A percentile compares a stretch with the other conserved stretches of the same genome.
Evolutionary conservation across 208 protist genomes (phyloP).

Genomic region (Acanthamoeba sp.): DNA sequence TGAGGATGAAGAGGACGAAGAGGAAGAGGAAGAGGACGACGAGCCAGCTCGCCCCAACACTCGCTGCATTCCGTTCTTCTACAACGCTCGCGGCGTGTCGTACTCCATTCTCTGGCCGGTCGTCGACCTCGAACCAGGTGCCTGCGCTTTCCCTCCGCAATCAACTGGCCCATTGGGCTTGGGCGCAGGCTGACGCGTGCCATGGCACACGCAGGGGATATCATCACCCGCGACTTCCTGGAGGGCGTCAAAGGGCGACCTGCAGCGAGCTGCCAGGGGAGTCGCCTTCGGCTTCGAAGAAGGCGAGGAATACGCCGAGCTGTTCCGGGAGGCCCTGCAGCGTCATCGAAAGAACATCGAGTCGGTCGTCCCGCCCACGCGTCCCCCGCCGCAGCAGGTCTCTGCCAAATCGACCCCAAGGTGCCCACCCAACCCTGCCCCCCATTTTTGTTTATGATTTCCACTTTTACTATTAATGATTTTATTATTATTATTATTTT

Average conservation of each 20-base stretch:
- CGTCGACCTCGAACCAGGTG: background rate
- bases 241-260: slow-evolving; percentile 9
- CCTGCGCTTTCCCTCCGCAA: background rate
- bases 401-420: background rate
- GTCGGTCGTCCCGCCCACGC: slow-evolving; percentile 33
- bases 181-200: too few relatives aligned
- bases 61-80: slow-evolving; percentile 73
- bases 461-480: too few relatives aligned
- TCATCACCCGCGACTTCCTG: slow-evolving; percentile 63
- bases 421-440: background rate
- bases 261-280: background rate
- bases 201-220: slow-evolving; percentile 47
- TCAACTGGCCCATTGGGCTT: background rate
- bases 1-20: background rate
- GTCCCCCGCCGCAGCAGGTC: slow-evolving; percentile 33
- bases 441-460: too few relatives aligned
- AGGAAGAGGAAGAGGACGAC: slow-evolving; percentile 19
- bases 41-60: slow-evolving; percentile 12
- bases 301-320: slow-evolving; percentile 45
- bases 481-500: too few relatives aligned
- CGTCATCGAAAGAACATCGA: background rate
- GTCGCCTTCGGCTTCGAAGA: slow-evolving; percentile 49
- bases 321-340: slow-evolving; percentile 23
- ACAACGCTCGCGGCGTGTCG: slow-evolving; percentile 23
- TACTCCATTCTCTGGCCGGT: slow-evolving; percentile 52